Percentiles rank a stretch among this genome's conserved stretches.
Conservation (phyloP, 257 asterid species). For the Scutellaria barbata region DNA sequence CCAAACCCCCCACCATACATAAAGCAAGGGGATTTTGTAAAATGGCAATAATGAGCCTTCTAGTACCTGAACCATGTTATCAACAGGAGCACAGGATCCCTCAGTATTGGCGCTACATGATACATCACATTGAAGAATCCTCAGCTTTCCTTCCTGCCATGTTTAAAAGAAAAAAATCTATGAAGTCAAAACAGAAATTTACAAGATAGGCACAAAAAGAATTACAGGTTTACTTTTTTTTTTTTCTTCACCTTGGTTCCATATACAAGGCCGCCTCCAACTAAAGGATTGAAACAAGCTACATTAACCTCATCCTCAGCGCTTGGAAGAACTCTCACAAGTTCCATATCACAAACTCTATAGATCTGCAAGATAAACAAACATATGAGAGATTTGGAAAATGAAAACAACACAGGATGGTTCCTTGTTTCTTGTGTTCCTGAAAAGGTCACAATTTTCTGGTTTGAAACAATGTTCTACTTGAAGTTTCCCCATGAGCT, state of each 20-base stretch:
- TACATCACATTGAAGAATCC: slow-evolving; percentile 77
- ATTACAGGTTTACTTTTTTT: neutral
- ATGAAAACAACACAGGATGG: neutral
- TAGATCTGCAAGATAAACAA: slow-evolving; percentile 57
- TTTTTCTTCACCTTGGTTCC: slow-evolving; percentile 81
- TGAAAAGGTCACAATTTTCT: no score
- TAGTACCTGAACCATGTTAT: slow-evolving; percentile 80
- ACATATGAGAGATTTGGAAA: slow-evolving; percentile 18
- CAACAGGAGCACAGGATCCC: slow-evolving; percentile 49
- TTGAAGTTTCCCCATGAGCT: neutral
- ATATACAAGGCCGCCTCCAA: slow-evolving; percentile 93
- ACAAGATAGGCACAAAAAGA: slow-evolving; percentile 13
- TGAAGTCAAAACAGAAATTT: slow-evolving; percentile 3
- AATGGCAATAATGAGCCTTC: slow-evolving; percentile 13
- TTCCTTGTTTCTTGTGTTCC: neutral
- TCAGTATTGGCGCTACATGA: slow-evolving; percentile 54
- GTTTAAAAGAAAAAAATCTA: slow-evolving; percentile 15
- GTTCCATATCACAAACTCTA: slow-evolving; percentile 94
- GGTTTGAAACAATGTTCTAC: no score
- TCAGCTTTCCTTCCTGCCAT: slow-evolving; percentile 93
- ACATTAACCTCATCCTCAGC: slow-evolving; percentile 99
- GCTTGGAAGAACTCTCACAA: slow-evolving; percentile 93
- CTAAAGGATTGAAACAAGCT: slow-evolving; percentile 93
- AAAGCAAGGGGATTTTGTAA: neutral
- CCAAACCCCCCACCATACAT: neutral